Percentiles rank a stretch among this genome's conserved stretches.
Evolutionary conservation across 1,284 basidiomycete species (phyloP).

Genomic region (Ustilago sp.): DNA sequence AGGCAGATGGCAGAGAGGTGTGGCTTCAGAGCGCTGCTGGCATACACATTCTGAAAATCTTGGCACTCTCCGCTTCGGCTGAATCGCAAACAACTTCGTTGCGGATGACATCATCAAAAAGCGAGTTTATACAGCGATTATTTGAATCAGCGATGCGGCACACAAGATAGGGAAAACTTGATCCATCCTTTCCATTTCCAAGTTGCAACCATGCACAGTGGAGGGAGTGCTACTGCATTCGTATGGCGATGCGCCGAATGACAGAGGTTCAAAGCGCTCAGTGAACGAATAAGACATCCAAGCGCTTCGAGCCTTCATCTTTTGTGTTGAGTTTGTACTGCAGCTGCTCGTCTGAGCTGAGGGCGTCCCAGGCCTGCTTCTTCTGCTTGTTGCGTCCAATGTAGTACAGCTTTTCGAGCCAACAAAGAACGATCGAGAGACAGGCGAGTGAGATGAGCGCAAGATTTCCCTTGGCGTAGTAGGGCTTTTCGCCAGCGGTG

Average conservation of each 20-base stretch:
- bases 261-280: constrained; percentile 3
- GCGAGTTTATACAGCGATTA: too few species aligned
- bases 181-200: too few species aligned
- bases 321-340: constrained; percentile 49
- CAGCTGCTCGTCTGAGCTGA: constrained; percentile 35
- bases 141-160: too few species aligned
- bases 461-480: constrained; percentile 51
- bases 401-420: constrained; percentile 50
- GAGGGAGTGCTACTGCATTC: background rate
- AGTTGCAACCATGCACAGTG: too few species aligned
- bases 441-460: constrained; percentile 36
- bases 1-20: too few species aligned
- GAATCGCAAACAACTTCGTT: too few species aligned
- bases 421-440: constrained; percentile 38
- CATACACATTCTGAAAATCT: too few species aligned
- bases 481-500: constrained; percentile 47
- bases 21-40: too few species aligned
- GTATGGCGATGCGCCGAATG: too few species aligned
- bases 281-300: constrained; percentile 52
- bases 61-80: too few species aligned
- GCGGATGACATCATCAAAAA: too few species aligned
- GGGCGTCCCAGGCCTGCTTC: constrained; percentile 24
- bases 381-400: constrained; percentile 47
- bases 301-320: constrained; percentile 45
- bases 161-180: too few species aligned